A percentile compares a stretch with the other conserved stretches of the same genome.
Conservation (phyloP, 2,329 filamentous ascomycete genomes). For the Talaromyces sp. region DNA sequence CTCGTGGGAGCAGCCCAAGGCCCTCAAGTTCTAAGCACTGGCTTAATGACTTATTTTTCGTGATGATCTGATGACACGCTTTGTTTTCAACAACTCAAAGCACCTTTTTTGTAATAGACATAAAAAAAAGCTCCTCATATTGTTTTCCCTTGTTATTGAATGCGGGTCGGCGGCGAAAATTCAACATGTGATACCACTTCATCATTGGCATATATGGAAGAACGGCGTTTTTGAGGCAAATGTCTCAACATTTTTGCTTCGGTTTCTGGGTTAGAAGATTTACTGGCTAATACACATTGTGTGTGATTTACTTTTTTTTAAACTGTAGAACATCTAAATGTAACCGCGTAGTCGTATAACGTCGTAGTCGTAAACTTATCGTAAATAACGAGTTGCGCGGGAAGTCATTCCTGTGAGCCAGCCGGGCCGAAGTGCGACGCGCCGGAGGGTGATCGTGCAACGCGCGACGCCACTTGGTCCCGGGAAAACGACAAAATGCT, state of each 20-base stretch:
- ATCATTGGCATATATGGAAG: constrained; percentile 33
- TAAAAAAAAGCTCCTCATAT: constrained; percentile 25
- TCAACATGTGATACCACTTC: constrained; percentile 45
- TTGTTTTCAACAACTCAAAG: constrained; percentile 49
- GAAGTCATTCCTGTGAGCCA: not conserved
- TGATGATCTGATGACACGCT: constrained; percentile 42
- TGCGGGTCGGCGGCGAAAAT: constrained; percentile 36
- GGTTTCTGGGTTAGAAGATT: constrained; percentile 4
- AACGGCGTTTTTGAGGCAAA: constrained; percentile 33
- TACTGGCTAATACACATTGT: not conserved
- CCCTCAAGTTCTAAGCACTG: constrained; percentile 73
- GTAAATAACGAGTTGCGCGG: not conserved
- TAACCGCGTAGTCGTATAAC: not conserved
- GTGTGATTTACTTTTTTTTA: not conserved
- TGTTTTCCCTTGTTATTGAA: constrained; percentile 28
- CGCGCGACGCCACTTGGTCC: not conserved
- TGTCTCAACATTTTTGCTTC: constrained; percentile 34
- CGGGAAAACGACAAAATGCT: not conserved
- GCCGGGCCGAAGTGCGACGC: not conserved
- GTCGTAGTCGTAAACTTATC: too few species aligned
- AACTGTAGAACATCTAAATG: not conserved
- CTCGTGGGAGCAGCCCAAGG: constrained; percentile 97
- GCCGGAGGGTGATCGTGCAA: not conserved
- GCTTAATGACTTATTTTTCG: constrained; percentile 14
- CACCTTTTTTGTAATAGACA: constrained; percentile 31